Percentiles rank a stretch among this genome's conserved stretches.
Conservation (phyloP, 2,329 filamentous ascomycete species). For the Aspergillus pseudoglaucus region DNA sequence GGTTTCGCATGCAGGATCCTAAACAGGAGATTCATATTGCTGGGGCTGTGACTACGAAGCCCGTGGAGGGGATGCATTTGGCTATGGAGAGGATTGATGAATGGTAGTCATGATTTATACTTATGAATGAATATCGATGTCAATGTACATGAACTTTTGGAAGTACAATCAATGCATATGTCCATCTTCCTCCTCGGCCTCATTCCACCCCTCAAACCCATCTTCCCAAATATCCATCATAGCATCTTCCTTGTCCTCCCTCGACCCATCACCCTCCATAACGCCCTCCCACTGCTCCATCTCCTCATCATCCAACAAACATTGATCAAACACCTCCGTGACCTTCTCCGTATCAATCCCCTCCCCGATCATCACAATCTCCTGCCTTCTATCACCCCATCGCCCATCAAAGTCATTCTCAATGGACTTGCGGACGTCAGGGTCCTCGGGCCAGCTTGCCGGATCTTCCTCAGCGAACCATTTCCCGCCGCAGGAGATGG, state of each 20-base stretch:
- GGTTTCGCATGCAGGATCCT: constrained; percentile 31
- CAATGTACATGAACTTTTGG: constrained; percentile 8
- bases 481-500: constrained; percentile 34
- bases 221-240: constrained; percentile 52
- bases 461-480: constrained; percentile 55
- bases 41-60: constrained; percentile 34
- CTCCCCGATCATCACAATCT: constrained; percentile 69
- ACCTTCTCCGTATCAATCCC: constrained; percentile 50
- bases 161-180: constrained; percentile 3
- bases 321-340: constrained; percentile 51
- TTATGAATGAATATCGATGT: constrained; percentile 7
- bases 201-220: constrained; percentile 52
- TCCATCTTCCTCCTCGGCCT: constrained; percentile 28
- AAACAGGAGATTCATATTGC: constrained; percentile 30
- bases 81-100: constrained; percentile 24
- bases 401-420: constrained; percentile 44
- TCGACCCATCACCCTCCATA: constrained; percentile 40
- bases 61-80: constrained; percentile 34
- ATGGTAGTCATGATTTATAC: constrained; percentile 18
- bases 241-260: constrained; percentile 40
- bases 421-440: constrained; percentile 44
- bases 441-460: constrained; percentile 47
- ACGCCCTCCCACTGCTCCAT: constrained; percentile 49
- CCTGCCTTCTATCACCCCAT: constrained; percentile 66
- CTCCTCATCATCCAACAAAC: constrained; percentile 57